Evolutionary conservation across 116 monocot species (phyloP).

Genomic region (Posidonia oceanica): DNA sequence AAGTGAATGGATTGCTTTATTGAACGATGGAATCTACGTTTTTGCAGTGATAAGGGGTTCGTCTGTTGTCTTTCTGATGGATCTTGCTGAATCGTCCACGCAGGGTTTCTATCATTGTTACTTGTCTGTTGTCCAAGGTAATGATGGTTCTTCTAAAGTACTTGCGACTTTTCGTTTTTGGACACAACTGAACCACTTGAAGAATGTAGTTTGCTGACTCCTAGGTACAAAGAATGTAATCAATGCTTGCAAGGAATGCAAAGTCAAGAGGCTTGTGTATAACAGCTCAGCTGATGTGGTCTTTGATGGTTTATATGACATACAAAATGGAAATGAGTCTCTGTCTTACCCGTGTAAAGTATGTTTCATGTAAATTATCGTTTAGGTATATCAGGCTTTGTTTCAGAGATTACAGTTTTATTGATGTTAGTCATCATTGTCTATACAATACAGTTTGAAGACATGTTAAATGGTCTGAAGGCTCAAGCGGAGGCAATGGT

Average conservation of each 20-base stretch:
- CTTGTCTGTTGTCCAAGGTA: constrained; percentile 26
- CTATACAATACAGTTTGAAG: constrained; percentile 35
- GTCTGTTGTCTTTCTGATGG: constrained; percentile 59
- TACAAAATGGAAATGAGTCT: constrained; percentile 36
- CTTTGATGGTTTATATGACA: constrained; percentile 32
- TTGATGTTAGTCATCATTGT: neutral
- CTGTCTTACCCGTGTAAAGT: constrained; percentile 65
- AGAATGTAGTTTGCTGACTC: neutral
- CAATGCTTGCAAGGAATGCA: constrained; percentile 33
- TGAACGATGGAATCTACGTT: neutral
- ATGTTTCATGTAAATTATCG: neutral
- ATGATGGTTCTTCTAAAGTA: neutral
- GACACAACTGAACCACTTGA: neutral
- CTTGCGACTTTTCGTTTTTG: neutral
- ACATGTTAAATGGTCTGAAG: constrained; percentile 46
- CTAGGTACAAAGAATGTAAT: constrained; percentile 43
- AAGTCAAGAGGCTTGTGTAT: constrained; percentile 58
- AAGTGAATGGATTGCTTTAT: neutral
- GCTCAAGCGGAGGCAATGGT: constrained; percentile 68
- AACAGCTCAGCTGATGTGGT: constrained; percentile 70
- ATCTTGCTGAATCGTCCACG: constrained; percentile 16
- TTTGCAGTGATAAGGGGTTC: constrained; percentile 35
- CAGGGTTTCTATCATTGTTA: constrained; percentile 20
- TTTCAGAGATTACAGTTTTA: neutral
- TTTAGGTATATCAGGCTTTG: neutral